Evolutionary conservation across 2,329 filamentous ascomycete species (phyloP), one percentile per base, ranked within the genome.

Genomic region (Aspergillus sp.): DNA sequence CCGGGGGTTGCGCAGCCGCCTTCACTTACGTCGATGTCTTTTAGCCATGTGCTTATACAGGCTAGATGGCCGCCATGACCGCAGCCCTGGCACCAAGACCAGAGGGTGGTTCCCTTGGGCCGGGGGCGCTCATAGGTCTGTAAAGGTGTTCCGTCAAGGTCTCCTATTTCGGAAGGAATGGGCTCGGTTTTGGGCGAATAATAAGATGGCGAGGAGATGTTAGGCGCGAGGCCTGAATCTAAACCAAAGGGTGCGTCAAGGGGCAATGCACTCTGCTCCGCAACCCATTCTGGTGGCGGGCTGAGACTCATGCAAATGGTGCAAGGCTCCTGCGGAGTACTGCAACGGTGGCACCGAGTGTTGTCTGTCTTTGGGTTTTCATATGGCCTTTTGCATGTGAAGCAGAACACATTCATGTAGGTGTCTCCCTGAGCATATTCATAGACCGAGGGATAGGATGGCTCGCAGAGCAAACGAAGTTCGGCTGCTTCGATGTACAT

Each of bases 41-140:
- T 72, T 55, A 85, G 81, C 84, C 85, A 87, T 14, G 77, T 76
- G 7, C 75, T 76, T 31, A 87, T 76, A 67, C 86, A 88, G 50
- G 79, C 79, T 6, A 79, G 73, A 66, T 88, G 86, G 2, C 81
- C 84, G 40, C 82, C 80, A 64, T 88, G 86, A 4, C 84, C 83
- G 68, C 86, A 88, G 12, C 81, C 75, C 64, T 85, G 77, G 68
- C 86, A 88, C 75, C 80, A 81, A 5, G 81, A 79, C 79, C 81
- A 85, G 19, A 85, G 75, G 6, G 69, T 67, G 15, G 74, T 66
- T 33, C 72, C 74, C 55, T 67, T 69, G 31, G 69, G 67, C 17
- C 68, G 68, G 8, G 67, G 62, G 57, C 58, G 56, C 61, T 56
- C 70, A 62, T 64, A 60, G 56, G 67, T n/a, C 37, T 64, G 62